Conservation (phyloP, 2,329 filamentous ascomycete genomes). For the Colletotrichum sansevieriae region DNA sequence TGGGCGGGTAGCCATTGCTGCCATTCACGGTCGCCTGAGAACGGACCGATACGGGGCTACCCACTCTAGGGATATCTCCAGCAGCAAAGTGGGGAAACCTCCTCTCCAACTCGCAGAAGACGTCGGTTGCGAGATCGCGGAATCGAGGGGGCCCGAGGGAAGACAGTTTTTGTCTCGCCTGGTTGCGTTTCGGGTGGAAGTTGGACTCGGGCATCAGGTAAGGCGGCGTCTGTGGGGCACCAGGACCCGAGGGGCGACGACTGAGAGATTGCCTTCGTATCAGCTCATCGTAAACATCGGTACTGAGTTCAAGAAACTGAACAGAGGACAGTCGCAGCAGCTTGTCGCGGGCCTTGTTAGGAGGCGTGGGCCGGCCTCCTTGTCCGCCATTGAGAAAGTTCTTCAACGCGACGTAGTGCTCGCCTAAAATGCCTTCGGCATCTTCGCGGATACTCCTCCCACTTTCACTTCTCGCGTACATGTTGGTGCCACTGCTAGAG, state of each 20-base stretch:
- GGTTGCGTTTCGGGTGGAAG: slow-evolving; percentile 97
- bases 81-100: slow-evolving; percentile 85
- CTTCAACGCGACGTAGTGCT: slow-evolving; percentile 87
- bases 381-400: slow-evolving; percentile 83
- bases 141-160: slow-evolving; percentile 90
- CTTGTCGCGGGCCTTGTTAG: slow-evolving; percentile 95
- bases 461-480: slow-evolving; percentile 76
- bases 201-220: slow-evolving; percentile 87
- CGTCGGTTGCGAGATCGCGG: slow-evolving; percentile 92
- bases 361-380: slow-evolving; percentile 78
- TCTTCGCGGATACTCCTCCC: slow-evolving; percentile 73
- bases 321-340: slow-evolving; percentile 88
- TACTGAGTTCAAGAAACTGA: slow-evolving; percentile 97
- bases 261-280: slow-evolving; percentile 83
- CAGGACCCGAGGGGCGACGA: slow-evolving; percentile 65
- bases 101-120: slow-evolving; percentile 94
- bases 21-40: slow-evolving; percentile 71
- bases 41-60: slow-evolving; percentile 77
- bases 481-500: slow-evolving; percentile 83
- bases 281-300: slow-evolving; percentile 96
- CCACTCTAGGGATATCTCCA: slow-evolving; percentile 75
- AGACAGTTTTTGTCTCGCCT: slow-evolving; percentile 94
- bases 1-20: slow-evolving; percentile 61
- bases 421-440: slow-evolving; percentile 73
- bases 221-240: slow-evolving; percentile 69